Evolutionary conservation across 2,329 filamentous ascomycete species (phyloP), one percentile per base, ranked within the genome.

Genomic region (Fusarium oxysporum): DNA sequence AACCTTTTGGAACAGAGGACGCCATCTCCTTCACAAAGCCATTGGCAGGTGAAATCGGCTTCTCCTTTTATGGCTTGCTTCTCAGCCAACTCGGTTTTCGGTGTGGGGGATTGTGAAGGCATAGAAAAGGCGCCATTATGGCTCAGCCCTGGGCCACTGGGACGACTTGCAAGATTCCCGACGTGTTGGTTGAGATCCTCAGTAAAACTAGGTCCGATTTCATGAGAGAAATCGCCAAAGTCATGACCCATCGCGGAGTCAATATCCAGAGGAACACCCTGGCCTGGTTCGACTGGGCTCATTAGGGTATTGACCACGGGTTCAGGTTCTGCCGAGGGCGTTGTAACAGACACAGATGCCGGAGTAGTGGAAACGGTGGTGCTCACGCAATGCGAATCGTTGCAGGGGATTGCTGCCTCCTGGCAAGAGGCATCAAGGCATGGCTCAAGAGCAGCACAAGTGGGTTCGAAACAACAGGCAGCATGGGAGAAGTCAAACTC

Each of bases 1-100:
- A 87, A 88, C 2, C 76, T 75, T 50, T 78, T 69, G 13, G 75
- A 78, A 58, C 83, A 85, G 14, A 80, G 59, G 13, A 70, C 55
- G 5, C 76, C 79, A 10, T 68, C 57, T 25, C 48, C 48, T 7
- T 74, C 60, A 32, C 60, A 57, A 21, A 76, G 64, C 83, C 83
- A 84, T 28, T 75, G 78, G 65, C 83, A 84, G 13, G 65, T 65
- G 48, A 78, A 80, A 53, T 81, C 76, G 28, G 78, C 72, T 4
- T 77, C 70, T 7, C 69, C 59, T 23, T 66, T 63, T 61, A 74
- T 62, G n/a, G 62, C 61, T n/a, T 72, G 67, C 8, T 58, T 60
- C 35, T 71, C 74, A 14, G 30, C 44, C 28, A 55, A n/a, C 30
- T 75, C 72, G 11, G 48, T 48, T 48, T 75, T 73, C 6, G 68